Base-by-base conservation (phyloP, 2,329 filamentous ascomycete species). In the Dothistroma pini region DNA sequence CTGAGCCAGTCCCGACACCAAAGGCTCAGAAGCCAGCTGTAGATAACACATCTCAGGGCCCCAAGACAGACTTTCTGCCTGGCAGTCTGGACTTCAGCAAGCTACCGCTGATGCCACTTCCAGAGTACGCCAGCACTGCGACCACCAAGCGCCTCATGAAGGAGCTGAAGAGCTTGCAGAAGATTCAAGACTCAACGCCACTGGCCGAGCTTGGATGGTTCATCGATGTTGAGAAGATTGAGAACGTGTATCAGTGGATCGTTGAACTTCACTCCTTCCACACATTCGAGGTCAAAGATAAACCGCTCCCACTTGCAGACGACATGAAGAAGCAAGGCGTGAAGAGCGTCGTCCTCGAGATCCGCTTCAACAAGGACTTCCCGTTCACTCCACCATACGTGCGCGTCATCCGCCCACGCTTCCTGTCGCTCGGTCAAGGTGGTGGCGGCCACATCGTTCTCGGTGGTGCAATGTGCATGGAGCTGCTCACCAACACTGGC, bases 191-290 rank as follows among this genome's bases (percentile, higher is more conserved):
- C 0, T 77, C 73, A 11, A 85, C 82, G 0, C 82, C 85, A 0
- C 72, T 84, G 1, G 82, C 87, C 61, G 84, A 89, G 61, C 81
- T 96, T 0, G 93, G 93, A 16, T 96, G 92, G 91, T 91, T 91
- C 70, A 86, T 96, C 58, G 84, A 96, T 69, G 77, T 82, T 14
- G 78, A 80, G 6, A 83, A 84, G 54, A 79, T 93, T 41, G 83
- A 78, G 22, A 96, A 93, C 69, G 81, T 92, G 63, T 96, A 95
- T 70, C 91, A 96, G 70, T 96, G 92, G 92, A 91, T 96, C 61
- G 86, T 96, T 6, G 90, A 96, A 73, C 79, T 97, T 1, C 93
- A 96, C 73, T 90, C 88, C 49, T 96, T 96, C 69, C 73, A 77
- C 1, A 68, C 66, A 8, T 70, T 74, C 60, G 63, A 68, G 44